phyloP scores from a whole-genome alignment of 306 rosid genomes.

The Vigna radiata region DNA sequence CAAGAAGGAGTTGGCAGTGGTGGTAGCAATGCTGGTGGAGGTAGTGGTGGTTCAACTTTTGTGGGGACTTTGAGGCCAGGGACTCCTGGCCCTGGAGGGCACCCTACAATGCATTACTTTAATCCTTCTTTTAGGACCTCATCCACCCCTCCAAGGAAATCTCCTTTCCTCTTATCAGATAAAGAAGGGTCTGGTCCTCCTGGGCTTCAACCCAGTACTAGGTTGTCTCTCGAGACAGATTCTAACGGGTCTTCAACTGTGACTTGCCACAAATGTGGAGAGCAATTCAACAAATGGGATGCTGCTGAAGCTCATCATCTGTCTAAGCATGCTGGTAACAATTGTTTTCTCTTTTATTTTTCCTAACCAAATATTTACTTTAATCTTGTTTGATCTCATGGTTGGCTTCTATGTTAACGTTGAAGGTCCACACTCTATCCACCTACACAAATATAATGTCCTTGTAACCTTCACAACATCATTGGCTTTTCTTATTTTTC shows the following conservation, averaged over 20 bases:
- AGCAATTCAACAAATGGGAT: constrained; percentile 83
- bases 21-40: constrained; percentile 18
- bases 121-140: constrained; percentile 70
- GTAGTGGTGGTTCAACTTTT: constrained; percentile 59
- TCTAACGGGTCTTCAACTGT: constrained; percentile 59
- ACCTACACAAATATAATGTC: background rate
- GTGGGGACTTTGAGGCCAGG: constrained; percentile 84
- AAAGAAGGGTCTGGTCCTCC: constrained; percentile 58
- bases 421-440: background rate
- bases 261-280: constrained; percentile 93
- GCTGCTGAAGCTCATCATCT: constrained; percentile 94
- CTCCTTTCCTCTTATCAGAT: constrained; percentile 61
- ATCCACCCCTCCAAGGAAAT: constrained; percentile 73
- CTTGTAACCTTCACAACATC: background rate
- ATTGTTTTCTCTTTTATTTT: background rate
- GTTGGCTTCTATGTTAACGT: background rate
- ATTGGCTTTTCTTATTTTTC: constrained; percentile 3
- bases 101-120: constrained; percentile 75
- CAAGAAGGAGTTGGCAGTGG: constrained; percentile 62
- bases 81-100: constrained; percentile 89
- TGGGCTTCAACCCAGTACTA: constrained; percentile 62
- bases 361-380: background rate
- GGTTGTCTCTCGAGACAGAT: constrained; percentile 61
- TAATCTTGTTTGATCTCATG: constrained; percentile 14
- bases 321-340: constrained; percentile 90